Conservation (phyloP, 202 grass and related monocot genomes). For the Eragrostis tef region DNA sequence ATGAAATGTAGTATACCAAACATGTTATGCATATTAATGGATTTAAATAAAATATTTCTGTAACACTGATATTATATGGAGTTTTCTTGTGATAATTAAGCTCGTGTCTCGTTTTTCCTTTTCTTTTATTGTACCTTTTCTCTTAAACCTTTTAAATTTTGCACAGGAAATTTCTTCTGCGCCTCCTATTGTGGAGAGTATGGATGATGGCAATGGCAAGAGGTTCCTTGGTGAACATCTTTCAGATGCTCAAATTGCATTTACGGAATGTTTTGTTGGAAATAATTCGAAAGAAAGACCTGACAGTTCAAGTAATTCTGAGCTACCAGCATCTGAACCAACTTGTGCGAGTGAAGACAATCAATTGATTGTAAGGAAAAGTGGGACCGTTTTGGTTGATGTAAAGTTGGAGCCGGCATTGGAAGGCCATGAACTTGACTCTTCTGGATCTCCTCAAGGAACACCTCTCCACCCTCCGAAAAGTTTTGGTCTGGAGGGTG, state of each 20-base stretch:
- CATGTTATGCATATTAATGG: neutral
- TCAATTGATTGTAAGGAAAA: slow-evolving; percentile 33
- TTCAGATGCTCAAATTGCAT: slow-evolving; percentile 1
- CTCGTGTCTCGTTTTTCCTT: neutral
- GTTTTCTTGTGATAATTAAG: slow-evolving; percentile 33
- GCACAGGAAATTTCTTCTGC: slow-evolving; percentile 57
- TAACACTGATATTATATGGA: neutral
- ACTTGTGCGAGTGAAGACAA: slow-evolving; percentile 18
- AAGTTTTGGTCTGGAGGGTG: neutral
- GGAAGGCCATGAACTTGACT: slow-evolving; percentile 36
- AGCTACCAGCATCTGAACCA: slow-evolving; percentile 18
- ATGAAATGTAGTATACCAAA: slow-evolving; percentile 1
- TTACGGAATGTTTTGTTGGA: slow-evolving; percentile 13
- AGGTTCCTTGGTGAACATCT: slow-evolving; percentile 27
- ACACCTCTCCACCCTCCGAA: slow-evolving; percentile 11
- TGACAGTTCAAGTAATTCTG: slow-evolving; percentile 12
- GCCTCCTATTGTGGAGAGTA: slow-evolving; percentile 43
- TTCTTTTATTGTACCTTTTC: neutral
- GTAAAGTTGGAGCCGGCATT: slow-evolving; percentile 53
- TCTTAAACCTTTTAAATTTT: slow-evolving; percentile 18
- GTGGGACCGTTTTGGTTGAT: slow-evolving; percentile 27
- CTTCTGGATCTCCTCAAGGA: slow-evolving; percentile 31
- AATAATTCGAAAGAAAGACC: slow-evolving; percentile 10
- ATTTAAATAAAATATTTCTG: slow-evolving; percentile 15
- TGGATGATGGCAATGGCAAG: neutral